phyloP scores from a whole-genome alignment of 495 filamentous ascomycete species.

The Penicillium malachiteum region DNA sequence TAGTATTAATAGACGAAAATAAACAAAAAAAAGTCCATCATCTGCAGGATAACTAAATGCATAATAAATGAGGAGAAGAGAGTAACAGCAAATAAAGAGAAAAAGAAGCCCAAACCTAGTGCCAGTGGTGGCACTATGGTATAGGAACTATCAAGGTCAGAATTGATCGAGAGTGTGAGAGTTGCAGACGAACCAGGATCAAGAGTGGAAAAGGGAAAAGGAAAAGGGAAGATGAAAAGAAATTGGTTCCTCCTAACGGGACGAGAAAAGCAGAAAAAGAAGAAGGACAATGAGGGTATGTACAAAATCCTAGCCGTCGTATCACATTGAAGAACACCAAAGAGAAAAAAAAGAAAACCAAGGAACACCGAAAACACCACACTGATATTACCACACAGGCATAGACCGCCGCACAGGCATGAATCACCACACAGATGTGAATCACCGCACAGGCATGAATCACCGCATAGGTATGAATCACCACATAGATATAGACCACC shows the following conservation, averaged over 20 bases:
- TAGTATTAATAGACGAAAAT: constrained; percentile 31
- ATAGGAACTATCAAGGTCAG: neutral
- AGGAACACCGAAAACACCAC: neutral
- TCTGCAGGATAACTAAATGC: no score
- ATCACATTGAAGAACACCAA: constrained; percentile 24
- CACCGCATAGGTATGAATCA: no score
- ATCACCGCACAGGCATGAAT: no score
- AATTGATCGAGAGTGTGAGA: no score
- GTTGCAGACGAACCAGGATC: neutral
- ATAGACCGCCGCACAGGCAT: no score
- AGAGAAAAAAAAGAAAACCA: neutral
- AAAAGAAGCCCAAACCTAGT: neutral
- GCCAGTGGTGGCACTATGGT: neutral
- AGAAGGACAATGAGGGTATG: constrained; percentile 29
- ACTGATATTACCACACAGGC: no score
- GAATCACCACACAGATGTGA: no score
- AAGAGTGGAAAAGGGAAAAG: neutral
- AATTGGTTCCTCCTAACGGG: neutral
- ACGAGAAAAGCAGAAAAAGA: constrained; percentile 3
- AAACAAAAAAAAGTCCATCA: neutral
- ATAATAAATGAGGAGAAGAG: neutral
- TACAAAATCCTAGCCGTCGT: constrained; percentile 31
- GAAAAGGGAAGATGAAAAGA: constrained; percentile 4
- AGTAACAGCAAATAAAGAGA: neutral
- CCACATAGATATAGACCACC: no score